Base-by-base conservation (phyloP, 2,329 filamentous ascomycete species). In the Didymella sp. region DNA sequence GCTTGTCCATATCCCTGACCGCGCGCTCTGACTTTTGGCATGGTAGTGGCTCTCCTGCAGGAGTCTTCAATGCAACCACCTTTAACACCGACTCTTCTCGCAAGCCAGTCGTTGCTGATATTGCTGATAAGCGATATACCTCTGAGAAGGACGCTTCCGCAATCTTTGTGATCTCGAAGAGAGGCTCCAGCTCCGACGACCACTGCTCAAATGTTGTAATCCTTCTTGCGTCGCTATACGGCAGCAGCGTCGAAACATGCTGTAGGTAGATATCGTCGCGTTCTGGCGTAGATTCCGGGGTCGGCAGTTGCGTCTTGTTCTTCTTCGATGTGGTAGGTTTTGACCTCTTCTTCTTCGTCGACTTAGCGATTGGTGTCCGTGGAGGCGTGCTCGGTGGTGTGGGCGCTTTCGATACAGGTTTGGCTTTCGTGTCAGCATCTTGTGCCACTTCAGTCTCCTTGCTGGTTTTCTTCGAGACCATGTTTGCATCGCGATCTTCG, bases 111-210 rank as follows among this genome's bases (percentile, higher is more conserved):
- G 63, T 54, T 38, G 63, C 53, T 22, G 58, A 61, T 37, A 70
- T 68, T 2, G 79, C 70, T 7, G 77, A 80, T 58, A 88, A 74
- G 12, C 85, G 84, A 69, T 87, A 88, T 3, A 89, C 86, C 67
- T 88, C 86, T 51, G 85, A 85, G 66, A 87, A 89, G 1, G 85
- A 87, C 2, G 87, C 87, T 70, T 89, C 86, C 8, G 85, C 86
- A 31, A 89, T 82, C 63, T 89, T 89, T 8, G 78, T 77, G 37
- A 88, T 79, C 33, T 79, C 69, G 60, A 83, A 83, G 55, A 78
- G 72, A 6, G 72, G 67, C 13, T 76, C 73, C 11, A 82, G 69
- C 44, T 75, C 68, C 4, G 71, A 61, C 15, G 78, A 73, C 78
- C 79, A 82, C n/a, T 71, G 61, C 3, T 69, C 59, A 55, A 82